Conservation (phyloP, 345 rosid species). For the Anacardium occidentale region DNA sequence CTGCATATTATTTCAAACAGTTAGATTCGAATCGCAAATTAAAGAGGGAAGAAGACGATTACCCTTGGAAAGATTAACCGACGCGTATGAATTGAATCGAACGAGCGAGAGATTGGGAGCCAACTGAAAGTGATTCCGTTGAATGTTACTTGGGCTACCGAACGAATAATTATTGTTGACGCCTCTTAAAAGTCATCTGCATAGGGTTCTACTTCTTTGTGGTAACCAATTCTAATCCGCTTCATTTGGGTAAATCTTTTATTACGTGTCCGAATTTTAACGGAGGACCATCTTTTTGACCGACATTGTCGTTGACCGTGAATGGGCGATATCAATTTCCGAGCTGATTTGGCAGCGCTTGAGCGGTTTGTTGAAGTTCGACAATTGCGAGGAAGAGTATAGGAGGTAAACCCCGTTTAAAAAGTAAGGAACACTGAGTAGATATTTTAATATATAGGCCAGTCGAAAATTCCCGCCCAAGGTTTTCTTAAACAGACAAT, state of each 20-base stretch:
- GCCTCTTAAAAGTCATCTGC: not conserved
- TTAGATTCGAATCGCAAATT: not conserved
- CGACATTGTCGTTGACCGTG: no score
- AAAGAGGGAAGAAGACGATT: not conserved
- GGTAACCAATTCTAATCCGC: not conserved
- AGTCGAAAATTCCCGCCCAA: no score
- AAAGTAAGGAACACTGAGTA: no score
- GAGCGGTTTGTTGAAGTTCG: not conserved
- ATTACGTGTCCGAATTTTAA: constrained; percentile 4
- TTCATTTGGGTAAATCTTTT: not conserved
- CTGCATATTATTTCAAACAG: not conserved
- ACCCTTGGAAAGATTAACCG: constrained; percentile 1
- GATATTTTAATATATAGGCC: no score
- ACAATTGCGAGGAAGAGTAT: not conserved
- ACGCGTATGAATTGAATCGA: not conserved
- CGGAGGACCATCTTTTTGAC: not conserved
- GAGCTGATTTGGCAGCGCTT: not conserved
- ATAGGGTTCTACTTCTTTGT: not conserved
- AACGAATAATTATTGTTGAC: not conserved
- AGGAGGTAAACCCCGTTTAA: not conserved
- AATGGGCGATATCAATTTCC: not conserved
- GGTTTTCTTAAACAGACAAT: no score
- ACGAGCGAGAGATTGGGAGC: not conserved
- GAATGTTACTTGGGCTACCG: not conserved
- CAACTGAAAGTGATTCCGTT: not conserved